Base-by-base conservation (phyloP, 371 early-diverging fungal species). In the Caulochytrium protostelioides region DNA sequence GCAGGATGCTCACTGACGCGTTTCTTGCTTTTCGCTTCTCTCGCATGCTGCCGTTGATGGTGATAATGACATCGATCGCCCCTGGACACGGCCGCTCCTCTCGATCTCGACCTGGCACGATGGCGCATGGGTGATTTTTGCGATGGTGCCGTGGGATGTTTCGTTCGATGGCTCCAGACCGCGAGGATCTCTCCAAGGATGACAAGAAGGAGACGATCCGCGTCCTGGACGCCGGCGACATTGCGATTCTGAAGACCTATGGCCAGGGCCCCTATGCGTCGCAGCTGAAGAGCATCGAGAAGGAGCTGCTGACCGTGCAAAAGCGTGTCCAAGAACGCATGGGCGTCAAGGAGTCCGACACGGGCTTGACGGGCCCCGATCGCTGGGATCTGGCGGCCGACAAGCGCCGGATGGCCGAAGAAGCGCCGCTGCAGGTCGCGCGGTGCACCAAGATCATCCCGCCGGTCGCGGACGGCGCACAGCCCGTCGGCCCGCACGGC, bases 361-460 rank as follows among this genome's bases (percentile, higher is more conserved):
- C 99, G 32, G 99, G 99, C 35, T 70, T 99, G 28, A 97, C 99
- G 2, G 95, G 97, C 27, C 99, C 98, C 22, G 83, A 83, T 52
- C 58, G 84, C 38, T 99, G 99, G 99, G 97, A 99, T 65, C 74
- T 99, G 24, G 82, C 86, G 33, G 94, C 87, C 14, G 99, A 99
- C 62, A 90, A 83, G 59, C 85, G 86, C 50, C 63, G 95, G 43
- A 80, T 90, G 75, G 69, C 71, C 43, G 87, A 85, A 45, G 98
- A 97, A 47, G 98, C 97, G 34, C 83, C 97, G 34, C 65, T 98
- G 34, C 98, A 97, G 64, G 89, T 94, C 10, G 97, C 97, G 4
- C 74, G 91, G 26, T 92, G 92, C 65, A 94, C 90, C 47, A 97
- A 97, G 57, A 89, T 94, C 43, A 90, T 94, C 46, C 70, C 46